These are phyloP conservation scores for Hysterangium stoloniferum DNA, from an alignment of 768 basidiomycete genomes.

Conservation along the genomic window DNA sequence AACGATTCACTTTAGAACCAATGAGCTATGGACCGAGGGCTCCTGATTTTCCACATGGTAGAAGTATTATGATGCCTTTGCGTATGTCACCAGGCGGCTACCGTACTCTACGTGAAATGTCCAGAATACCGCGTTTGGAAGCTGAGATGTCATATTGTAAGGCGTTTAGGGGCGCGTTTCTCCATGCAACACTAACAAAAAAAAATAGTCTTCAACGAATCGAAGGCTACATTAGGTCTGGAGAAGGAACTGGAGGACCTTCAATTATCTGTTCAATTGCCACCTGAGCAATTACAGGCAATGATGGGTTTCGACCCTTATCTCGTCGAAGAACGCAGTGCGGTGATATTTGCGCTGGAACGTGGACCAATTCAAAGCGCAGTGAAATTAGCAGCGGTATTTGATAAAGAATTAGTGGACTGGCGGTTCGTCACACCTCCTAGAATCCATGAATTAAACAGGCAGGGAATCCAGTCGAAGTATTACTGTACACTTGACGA, in stretches of 20 bases:
- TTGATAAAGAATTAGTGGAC: neutral
- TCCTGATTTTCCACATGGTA: neutral
- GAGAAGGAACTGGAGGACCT: neutral
- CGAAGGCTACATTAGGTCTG: neutral
- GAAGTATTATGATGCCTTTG: neutral
- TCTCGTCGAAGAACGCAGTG: neutral
- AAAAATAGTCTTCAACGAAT: neutral
- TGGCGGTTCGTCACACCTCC: neutral
- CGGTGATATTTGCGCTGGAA: neutral
- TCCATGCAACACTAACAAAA: neutral
- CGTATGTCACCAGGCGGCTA: neutral
- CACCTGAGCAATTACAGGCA: neutral
- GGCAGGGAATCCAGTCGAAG: neutral
- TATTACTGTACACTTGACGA: neutral
- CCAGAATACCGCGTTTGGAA: neutral
- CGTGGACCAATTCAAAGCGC: slow-evolving; percentile 2
- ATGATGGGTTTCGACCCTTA: slow-evolving; percentile 2
- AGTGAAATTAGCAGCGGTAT: neutral
- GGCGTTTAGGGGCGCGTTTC: neutral
- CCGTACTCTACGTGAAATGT: neutral
- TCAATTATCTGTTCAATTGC: neutral
- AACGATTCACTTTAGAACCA: neutral
- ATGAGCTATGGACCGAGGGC: neutral
- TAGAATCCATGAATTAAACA: neutral
- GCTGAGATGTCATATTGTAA: neutral